Evolutionary conservation across 1,284 basidiomycete genomes (phyloP), one percentile per base, ranked within the genome.

Genomic region (Earliella scabrosa): DNA sequence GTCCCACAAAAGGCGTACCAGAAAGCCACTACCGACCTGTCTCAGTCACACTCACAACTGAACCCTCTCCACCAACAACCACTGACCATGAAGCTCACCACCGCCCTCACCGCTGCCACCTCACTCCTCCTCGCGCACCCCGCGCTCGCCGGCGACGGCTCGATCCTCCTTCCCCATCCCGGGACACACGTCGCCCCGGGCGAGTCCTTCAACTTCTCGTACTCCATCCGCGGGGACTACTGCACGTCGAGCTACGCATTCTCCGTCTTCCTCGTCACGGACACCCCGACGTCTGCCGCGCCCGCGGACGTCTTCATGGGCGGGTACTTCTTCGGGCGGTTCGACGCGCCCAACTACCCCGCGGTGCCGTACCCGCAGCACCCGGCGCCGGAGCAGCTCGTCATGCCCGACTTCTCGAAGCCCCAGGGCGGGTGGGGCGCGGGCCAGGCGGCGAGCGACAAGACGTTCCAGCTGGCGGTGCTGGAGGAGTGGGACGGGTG

Each of bases 341-440:
- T 71, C 63, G 71, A 76, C 43, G 69, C 68, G 35, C 63, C 69
- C 23, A 80, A 79, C 54, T 80, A 77, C 61, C 78, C 78, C 40
- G 67, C 67, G 46, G 64, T 71, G 45, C 77, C 78, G 11, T 70
- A 73, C 63, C 72, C 80, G 2, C 59, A 61, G 27, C 76, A 80
- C 58, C 74, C 73, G 8, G 66, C 76, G 2, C 81, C 80, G 3
- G 48, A 71, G 1, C 67, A 73, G 48, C 69, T 81, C 27, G 71
- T 68, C 20, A 81, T 82, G 80, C 81, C 81, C 16, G 71, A 82
- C 70, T 79, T 82, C 58, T 74, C 78, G 2, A 67, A 72, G 50
- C 57, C 69, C 8, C 70, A 71, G 18, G 77, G 75, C 21, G 80
- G 78, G 2, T 80, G 74, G 47, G 78, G 77, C 14, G 45, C 56